Percentiles rank a stretch among this genome's conserved stretches.
phyloP scores from a whole-genome alignment of 2,329 filamentous ascomycete species.

The Ceratocystis ficicola region DNA sequence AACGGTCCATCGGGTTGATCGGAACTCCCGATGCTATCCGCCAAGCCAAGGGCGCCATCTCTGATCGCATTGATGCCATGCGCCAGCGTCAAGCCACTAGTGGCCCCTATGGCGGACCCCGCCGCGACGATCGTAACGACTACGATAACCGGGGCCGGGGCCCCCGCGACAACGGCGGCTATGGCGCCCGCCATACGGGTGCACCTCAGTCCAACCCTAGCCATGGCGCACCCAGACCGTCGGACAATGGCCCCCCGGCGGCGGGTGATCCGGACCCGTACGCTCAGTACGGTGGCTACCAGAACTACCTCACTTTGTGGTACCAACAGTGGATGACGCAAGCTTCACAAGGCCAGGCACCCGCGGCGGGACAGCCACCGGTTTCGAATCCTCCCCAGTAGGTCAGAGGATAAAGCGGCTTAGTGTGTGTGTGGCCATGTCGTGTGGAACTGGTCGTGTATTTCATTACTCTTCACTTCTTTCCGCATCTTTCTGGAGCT shows the following conservation, averaged over 20 bases:
- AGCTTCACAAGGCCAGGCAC: constrained; percentile 32
- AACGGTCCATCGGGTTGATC: constrained; percentile 77
- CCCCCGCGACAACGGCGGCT: constrained; percentile 19
- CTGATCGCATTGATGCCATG: constrained; percentile 74
- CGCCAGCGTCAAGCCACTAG: constrained; percentile 14
- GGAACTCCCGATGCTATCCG: constrained; percentile 66
- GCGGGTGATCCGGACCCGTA: constrained; percentile 53
- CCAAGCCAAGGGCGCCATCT: constrained; percentile 70
- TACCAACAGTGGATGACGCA: constrained; percentile 52
- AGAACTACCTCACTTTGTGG: constrained; percentile 69
- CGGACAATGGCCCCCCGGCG: constrained; percentile 29
- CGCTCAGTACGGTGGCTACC: constrained; percentile 70
- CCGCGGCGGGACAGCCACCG: constrained; percentile 16
- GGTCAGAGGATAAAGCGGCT: not conserved
- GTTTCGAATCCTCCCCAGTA: constrained; percentile 23
- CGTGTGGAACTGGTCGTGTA: constrained; percentile 7
- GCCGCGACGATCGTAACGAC: constrained; percentile 19
- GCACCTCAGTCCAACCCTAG: constrained; percentile 27
- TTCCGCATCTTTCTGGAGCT: constrained; percentile 14
- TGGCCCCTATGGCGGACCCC: constrained; percentile 13
- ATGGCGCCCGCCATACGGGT: constrained; percentile 16
- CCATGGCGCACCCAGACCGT: constrained; percentile 30
- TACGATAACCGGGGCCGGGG: constrained; percentile 12
- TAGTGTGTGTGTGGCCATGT: not conserved
- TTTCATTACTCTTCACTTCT: constrained; percentile 14